phyloP scores from a whole-genome alignment of 2,329 filamentous ascomycete genomes.

The Lachnellula arida region DNA sequence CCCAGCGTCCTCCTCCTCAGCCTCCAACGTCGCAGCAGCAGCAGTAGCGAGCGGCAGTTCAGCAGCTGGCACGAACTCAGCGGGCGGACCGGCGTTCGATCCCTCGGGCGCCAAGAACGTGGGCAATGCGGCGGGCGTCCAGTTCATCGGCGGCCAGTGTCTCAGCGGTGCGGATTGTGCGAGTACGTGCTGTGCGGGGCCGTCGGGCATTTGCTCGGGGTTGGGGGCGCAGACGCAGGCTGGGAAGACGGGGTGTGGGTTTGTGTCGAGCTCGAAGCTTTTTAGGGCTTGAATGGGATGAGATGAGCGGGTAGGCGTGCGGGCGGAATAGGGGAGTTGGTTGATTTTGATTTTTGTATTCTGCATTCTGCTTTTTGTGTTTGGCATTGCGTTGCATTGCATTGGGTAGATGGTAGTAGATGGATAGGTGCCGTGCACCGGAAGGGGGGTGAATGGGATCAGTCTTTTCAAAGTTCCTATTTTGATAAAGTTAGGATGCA shows the following conservation, averaged over 20 bases:
- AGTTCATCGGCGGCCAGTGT: slow-evolving; percentile 24
- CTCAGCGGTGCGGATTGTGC: slow-evolving; percentile 19
- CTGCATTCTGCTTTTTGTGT: too few relatives aligned
- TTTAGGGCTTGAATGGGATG: not conserved
- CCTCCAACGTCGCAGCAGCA: not conserved
- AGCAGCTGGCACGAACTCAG: not conserved
- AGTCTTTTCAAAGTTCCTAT: too few relatives aligned
- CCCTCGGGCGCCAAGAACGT: slow-evolving; percentile 23
- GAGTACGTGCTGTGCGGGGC: slow-evolving; percentile 19
- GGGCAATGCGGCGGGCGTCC: slow-evolving; percentile 16
- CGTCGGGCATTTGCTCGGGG: slow-evolving; percentile 32
- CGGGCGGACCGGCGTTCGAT: slow-evolving; percentile 10
- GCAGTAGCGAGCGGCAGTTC: not conserved
- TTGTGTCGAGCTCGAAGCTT: not conserved
- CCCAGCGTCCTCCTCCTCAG: not conserved
- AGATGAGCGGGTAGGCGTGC: too few relatives aligned
- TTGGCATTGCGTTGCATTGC: too few relatives aligned
- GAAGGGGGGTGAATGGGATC: too few relatives aligned
- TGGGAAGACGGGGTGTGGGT: slow-evolving; percentile 31
- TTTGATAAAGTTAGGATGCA: too few relatives aligned
- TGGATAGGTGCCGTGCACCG: too few relatives aligned
- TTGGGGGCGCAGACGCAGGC: slow-evolving; percentile 30
- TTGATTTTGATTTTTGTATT: too few relatives aligned
- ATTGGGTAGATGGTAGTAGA: too few relatives aligned
- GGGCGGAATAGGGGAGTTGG: too few relatives aligned